phyloP scores from a whole-genome alignment of 1,139 yeast genomes.

The Kodamaea plutei region DNA sequence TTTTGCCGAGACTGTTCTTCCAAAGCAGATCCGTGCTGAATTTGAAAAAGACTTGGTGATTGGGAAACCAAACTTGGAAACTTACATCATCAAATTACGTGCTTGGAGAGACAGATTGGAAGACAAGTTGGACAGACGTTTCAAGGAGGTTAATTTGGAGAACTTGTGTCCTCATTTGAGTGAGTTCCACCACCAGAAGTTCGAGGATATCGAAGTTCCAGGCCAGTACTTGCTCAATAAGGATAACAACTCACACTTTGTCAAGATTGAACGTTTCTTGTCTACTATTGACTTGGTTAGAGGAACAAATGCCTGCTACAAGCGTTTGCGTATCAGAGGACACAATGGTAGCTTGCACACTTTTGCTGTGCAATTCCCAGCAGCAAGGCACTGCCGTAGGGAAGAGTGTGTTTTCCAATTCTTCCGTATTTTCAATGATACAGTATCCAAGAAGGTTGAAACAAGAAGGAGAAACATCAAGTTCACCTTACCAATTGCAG shows the following conservation, averaged over 20 bases:
- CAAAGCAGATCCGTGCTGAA: conserved; percentile 84
- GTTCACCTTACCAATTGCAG: conserved; percentile 86
- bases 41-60: conserved; percentile 89
- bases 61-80: conserved; percentile 84
- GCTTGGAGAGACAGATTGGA: conserved; percentile 93
- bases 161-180: conserved; percentile 91
- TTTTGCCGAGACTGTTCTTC: conserved; percentile 90
- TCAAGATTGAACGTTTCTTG: conserved; percentile 88
- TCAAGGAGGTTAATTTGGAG: conserved; percentile 76
- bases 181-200: conserved; percentile 96
- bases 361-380: conserved; percentile 96
- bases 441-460: conserved; percentile 76
- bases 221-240: conserved; percentile 87
- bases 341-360: conserved; percentile 90
- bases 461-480: conserved; percentile 81
- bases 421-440: conserved; percentile 82
- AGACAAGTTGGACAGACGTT: conserved; percentile 81
- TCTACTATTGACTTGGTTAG: conserved; percentile 87
- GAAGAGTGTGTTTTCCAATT: conserved; percentile 93
- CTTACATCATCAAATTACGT: conserved; percentile 76
- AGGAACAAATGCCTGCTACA: conserved; percentile 89
- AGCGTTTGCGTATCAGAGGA: conserved; percentile 85
- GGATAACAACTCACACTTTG: conserved; percentile 82
- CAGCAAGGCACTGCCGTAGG: conserved; percentile 94
- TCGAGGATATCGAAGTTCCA: conserved; percentile 96